Conservation (phyloP, 768 basidiomycete genomes). For the Boletus tylopilopsis region DNA sequence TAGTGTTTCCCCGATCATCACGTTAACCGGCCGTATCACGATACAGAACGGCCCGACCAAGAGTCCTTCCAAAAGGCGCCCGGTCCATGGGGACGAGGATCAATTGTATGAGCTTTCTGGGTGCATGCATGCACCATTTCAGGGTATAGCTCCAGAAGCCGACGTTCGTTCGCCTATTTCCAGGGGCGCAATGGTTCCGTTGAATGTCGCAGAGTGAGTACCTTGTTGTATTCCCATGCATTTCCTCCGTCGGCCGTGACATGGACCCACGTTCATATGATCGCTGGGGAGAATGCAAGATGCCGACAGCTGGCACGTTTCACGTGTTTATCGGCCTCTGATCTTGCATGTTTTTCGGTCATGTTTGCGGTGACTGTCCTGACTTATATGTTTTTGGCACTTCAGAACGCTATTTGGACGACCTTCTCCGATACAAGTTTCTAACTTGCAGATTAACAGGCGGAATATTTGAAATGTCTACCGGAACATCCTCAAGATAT, state of each 20-base stretch:
- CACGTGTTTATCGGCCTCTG: conserved; percentile 7
- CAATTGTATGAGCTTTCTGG: conserved; percentile 6
- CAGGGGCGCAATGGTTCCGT: conserved; percentile 23
- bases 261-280: conserved; percentile 7
- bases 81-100: neutral
- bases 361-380: conserved; percentile 12
- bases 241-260: conserved; percentile 7
- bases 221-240: neutral
- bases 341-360: conserved; percentile 16
- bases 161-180: conserved; percentile 31
- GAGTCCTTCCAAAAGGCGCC: neutral
- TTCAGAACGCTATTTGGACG: conserved; percentile 25
- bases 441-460: conserved; percentile 2
- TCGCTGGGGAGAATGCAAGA: conserved; percentile 7
- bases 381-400: conserved; percentile 16
- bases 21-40: neutral
- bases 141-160: conserved; percentile 6
- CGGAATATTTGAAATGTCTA: conserved; percentile 2
- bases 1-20: conserved; percentile 26
- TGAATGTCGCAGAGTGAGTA: conserved; percentile 21
- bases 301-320: conserved; percentile 3
- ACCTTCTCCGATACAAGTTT: conserved; percentile 17
- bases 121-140: conserved; percentile 13
- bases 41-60: neutral
- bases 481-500: neutral